A percentile compares a stretch with the other conserved stretches of the same genome.
Conservation (phyloP, 768 basidiomycete genomes). For the Ramaria rubella region DNA sequence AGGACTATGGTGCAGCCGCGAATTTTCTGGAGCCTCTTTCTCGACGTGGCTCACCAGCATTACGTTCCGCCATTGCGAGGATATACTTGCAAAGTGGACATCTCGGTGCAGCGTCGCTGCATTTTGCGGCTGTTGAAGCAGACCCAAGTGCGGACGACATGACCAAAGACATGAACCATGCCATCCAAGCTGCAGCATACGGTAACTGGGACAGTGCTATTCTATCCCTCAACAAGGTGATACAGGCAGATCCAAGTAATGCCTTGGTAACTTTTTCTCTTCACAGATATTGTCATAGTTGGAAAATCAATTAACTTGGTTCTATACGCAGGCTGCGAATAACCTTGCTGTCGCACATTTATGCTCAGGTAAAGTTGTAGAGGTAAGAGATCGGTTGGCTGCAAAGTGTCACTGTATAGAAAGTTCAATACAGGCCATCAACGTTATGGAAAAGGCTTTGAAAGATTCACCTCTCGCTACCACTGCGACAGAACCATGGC, state of each 20-base stretch:
- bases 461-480: conserved; percentile 60
- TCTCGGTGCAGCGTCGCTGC: conserved; percentile 47
- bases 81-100: conserved; percentile 73
- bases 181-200: conserved; percentile 56
- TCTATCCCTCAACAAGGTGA: conserved; percentile 35
- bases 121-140: conserved; percentile 46
- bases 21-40: conserved; percentile 65
- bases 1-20: conserved; percentile 69
- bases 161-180: conserved; percentile 55
- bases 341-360: conserved; percentile 68
- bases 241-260: conserved; percentile 52
- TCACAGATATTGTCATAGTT: neutral
- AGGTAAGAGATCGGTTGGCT: conserved; percentile 35
- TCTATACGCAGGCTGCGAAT: conserved; percentile 53
- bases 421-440: conserved; percentile 47
- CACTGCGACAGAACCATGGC: conserved; percentile 72
- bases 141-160: conserved; percentile 39
- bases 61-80: conserved; percentile 65
- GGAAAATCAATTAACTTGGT: neutral
- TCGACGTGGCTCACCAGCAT: conserved; percentile 37
- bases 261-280: conserved; percentile 40
- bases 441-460: conserved; percentile 58
- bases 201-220: conserved; percentile 63
- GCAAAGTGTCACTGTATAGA: neutral
- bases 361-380: conserved; percentile 63